These are phyloP conservation scores for Didymella keratinophila DNA, from an alignment of 2,329 filamentous ascomycete species.

Conservation along the genomic window DNA sequence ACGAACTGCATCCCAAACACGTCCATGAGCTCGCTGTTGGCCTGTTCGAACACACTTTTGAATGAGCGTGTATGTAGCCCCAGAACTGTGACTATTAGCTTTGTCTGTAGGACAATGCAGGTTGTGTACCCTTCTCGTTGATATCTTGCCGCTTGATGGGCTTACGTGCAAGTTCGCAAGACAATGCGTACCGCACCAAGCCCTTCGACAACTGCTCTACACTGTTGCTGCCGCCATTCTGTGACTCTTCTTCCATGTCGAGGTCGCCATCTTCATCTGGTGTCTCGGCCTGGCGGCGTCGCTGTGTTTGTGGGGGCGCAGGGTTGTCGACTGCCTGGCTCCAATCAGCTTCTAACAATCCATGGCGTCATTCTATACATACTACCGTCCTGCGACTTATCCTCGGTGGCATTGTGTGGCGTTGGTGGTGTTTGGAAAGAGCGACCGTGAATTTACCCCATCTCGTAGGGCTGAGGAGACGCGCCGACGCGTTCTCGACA, in stretches of 20 bases:
- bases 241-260: slow-evolving; percentile 18
- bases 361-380: neutral
- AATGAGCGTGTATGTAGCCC: slow-evolving; percentile 74
- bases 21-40: slow-evolving; percentile 73
- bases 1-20: slow-evolving; percentile 93
- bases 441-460: neutral
- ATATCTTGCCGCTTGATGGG: slow-evolving; percentile 67
- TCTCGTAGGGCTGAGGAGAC: slow-evolving; percentile 29
- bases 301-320: slow-evolving; percentile 31
- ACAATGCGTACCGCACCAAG: slow-evolving; percentile 67
- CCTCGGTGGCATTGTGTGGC: slow-evolving; percentile 22
- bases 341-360: neutral
- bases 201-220: slow-evolving; percentile 64
- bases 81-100: slow-evolving; percentile 62
- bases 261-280: slow-evolving; percentile 29
- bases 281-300: slow-evolving; percentile 27
- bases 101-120: neutral
- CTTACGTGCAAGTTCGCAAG: slow-evolving; percentile 66
- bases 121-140: slow-evolving; percentile 56
- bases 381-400: slow-evolving; percentile 12
- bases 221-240: slow-evolving; percentile 36
- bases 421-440: neutral
- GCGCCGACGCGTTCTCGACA: slow-evolving; percentile 23
- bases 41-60: slow-evolving; percentile 76
- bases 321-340: slow-evolving; percentile 23